These are phyloP conservation scores for Fusarium nelsonii DNA, from an alignment of 2,329 filamentous ascomycete species.

Conservation along the genomic window DNA sequence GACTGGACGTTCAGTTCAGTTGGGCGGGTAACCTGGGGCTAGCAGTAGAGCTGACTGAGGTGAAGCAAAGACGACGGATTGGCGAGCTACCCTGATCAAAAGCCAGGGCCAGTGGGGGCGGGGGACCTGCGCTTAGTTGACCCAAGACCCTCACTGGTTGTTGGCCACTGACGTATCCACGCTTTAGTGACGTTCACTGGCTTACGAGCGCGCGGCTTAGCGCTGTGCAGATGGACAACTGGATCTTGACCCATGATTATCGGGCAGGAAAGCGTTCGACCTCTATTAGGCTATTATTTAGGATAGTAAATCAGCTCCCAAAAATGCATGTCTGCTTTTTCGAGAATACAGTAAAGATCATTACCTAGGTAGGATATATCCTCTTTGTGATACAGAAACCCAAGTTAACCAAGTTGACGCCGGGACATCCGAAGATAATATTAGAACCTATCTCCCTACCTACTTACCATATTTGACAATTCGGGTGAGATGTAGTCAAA, in stretches of 20 bases:
- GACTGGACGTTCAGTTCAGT: slow-evolving; percentile 14
- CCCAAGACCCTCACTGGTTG: slow-evolving; percentile 12
- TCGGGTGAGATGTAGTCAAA: slow-evolving; percentile 10
- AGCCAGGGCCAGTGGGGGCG: slow-evolving; percentile 35
- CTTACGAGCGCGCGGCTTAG: slow-evolving; percentile 25
- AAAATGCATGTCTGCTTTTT: slow-evolving; percentile 4
- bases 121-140: slow-evolving; percentile 33
- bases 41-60: not conserved
- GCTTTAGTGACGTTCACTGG: slow-evolving; percentile 36
- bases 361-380: not conserved
- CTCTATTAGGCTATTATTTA: not conserved
- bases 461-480: not conserved
- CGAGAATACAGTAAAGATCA: not conserved
- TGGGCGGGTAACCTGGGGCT: slow-evolving; percentile 19
- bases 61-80: slow-evolving; percentile 10
- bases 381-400: not conserved
- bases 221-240: slow-evolving; percentile 26
- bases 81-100: slow-evolving; percentile 17
- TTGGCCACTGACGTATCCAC: slow-evolving; percentile 40
- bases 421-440: slow-evolving; percentile 30
- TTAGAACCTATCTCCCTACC: not conserved
- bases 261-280: slow-evolving; percentile 1
- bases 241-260: slow-evolving; percentile 15
- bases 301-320: slow-evolving; percentile 4
- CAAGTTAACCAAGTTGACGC: not conserved